These are phyloP conservation scores for Scleroderma bovista DNA, from an alignment of 768 basidiomycete genomes.

Conservation along the genomic window DNA sequence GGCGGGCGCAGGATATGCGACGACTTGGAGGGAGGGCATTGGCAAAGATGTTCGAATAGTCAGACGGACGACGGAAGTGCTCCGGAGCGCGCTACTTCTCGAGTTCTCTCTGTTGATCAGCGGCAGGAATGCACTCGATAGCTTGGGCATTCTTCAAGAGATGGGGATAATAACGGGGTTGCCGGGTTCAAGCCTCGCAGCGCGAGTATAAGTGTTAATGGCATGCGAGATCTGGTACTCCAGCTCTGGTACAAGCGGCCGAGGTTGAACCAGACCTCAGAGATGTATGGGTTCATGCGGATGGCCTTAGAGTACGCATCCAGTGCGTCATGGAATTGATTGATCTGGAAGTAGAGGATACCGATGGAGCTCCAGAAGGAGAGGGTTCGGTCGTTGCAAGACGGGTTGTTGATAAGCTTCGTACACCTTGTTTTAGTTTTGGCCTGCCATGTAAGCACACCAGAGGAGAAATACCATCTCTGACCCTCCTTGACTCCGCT, in stretches of 20 bases:
- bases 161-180: constrained; percentile 79
- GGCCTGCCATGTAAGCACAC: constrained; percentile 96
- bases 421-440: constrained; percentile 99
- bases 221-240: constrained; percentile 98
- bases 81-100: too few species aligned
- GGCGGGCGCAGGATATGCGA: too few species aligned
- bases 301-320: constrained; percentile 99
- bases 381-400: constrained; percentile 96
- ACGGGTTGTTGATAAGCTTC: constrained; percentile 99
- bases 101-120: too few species aligned
- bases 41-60: too few species aligned
- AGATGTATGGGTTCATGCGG: constrained; percentile 97
- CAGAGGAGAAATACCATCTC: constrained; percentile 98
- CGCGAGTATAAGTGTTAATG: constrained; percentile 95
- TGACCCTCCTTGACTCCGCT: too few species aligned
- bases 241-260: constrained; percentile 96
- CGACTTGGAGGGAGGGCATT: too few species aligned
- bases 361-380: constrained; percentile 99
- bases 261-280: constrained; percentile 79
- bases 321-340: constrained; percentile 97
- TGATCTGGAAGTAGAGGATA: constrained; percentile 98
- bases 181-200: constrained; percentile 85
- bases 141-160: constrained; percentile 75
- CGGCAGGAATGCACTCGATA: too few species aligned
- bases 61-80: too few species aligned